Evolutionary conservation across 805 yeast species (phyloP).

Genomic region (Wickerhamiella galacta): DNA sequence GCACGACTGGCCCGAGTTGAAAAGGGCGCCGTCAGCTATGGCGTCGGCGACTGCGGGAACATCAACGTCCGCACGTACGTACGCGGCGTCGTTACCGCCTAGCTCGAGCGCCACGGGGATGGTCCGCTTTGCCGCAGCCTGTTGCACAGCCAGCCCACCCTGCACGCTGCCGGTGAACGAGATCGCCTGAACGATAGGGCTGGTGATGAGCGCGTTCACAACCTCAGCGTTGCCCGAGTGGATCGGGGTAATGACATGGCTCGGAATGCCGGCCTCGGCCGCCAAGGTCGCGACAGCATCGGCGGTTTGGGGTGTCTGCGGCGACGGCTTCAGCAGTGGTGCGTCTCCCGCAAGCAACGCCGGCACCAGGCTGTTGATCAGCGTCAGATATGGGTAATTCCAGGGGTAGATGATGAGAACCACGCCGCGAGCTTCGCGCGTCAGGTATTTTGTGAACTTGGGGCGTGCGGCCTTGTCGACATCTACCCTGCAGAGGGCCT

Average conservation of each 20-base stretch:
- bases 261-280: slow-evolving; percentile 65
- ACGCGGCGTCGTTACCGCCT: slow-evolving; percentile 85
- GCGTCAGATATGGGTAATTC: slow-evolving; percentile 83
- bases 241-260: slow-evolving; percentile 64
- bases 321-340: slow-evolving; percentile 72
- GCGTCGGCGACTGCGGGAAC: slow-evolving; percentile 45
- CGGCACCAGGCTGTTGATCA: slow-evolving; percentile 79
- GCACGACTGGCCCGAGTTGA: slow-evolving; percentile 86
- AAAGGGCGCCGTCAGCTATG: slow-evolving; percentile 61
- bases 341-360: slow-evolving; percentile 78
- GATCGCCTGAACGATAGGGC: slow-evolving; percentile 55
- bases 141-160: slow-evolving; percentile 50
- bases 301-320: slow-evolving; percentile 73
- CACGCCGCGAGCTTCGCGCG: slow-evolving; percentile 72
- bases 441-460: slow-evolving; percentile 19
- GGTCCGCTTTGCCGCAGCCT: slow-evolving; percentile 56
- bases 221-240: slow-evolving; percentile 57
- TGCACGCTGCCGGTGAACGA: slow-evolving; percentile 86
- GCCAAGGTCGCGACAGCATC: slow-evolving; percentile 46
- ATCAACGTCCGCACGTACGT: slow-evolving; percentile 60
- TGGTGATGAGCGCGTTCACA: slow-evolving; percentile 50
- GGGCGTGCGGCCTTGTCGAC: slow-evolving; percentile 15
- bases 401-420: slow-evolving; percentile 84
- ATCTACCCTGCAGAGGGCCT: slow-evolving; percentile 18
- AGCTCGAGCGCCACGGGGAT: slow-evolving; percentile 74